These are phyloP conservation scores for Ceratobasidium theobromae DNA, from an alignment of 1,284 basidiomycete species.

Conservation along the genomic window DNA sequence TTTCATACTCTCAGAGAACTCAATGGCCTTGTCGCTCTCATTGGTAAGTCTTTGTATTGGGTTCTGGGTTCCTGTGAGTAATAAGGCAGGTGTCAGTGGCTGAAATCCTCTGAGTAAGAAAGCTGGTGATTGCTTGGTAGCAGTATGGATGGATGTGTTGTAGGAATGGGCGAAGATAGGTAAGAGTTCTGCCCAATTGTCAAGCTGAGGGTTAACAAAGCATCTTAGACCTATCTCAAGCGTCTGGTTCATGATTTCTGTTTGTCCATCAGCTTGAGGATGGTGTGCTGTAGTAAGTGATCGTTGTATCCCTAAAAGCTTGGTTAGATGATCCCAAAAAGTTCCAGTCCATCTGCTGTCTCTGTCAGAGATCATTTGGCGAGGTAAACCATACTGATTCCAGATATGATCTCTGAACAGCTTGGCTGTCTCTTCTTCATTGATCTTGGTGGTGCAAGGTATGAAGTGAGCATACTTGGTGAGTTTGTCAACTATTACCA, in stretches of 20 bases:
- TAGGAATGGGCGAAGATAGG: constrained; percentile 39
- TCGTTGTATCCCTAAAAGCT: constrained; percentile 35
- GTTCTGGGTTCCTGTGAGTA: background rate
- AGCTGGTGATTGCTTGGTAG: constrained; percentile 37
- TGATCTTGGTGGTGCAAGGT: constrained; percentile 38
- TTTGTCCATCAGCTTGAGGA: constrained; percentile 45
- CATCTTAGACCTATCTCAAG: constrained; percentile 36
- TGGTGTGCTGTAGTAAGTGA: constrained; percentile 42
- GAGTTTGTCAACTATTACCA: constrained; percentile 46
- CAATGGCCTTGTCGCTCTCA: constrained; percentile 22
- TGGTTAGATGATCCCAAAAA: constrained; percentile 40
- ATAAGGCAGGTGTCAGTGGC: constrained; percentile 23
- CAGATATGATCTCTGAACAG: constrained; percentile 37
- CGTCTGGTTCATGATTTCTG: constrained; percentile 40
- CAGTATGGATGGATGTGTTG: constrained; percentile 37
- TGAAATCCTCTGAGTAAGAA: constrained; percentile 38
- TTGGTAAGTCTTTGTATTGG: constrained; percentile 7
- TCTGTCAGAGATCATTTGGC: constrained; percentile 40
- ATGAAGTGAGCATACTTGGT: constrained; percentile 47
- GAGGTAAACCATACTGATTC: constrained; percentile 39
- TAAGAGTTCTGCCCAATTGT: constrained; percentile 39
- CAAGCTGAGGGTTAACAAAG: constrained; percentile 32
- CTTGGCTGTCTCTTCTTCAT: constrained; percentile 28
- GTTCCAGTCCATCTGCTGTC: constrained; percentile 39
- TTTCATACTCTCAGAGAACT: constrained; percentile 28